Base-by-base conservation (phyloP, 345 rosid species). In the Aquilaria yunnanensis region DNA sequence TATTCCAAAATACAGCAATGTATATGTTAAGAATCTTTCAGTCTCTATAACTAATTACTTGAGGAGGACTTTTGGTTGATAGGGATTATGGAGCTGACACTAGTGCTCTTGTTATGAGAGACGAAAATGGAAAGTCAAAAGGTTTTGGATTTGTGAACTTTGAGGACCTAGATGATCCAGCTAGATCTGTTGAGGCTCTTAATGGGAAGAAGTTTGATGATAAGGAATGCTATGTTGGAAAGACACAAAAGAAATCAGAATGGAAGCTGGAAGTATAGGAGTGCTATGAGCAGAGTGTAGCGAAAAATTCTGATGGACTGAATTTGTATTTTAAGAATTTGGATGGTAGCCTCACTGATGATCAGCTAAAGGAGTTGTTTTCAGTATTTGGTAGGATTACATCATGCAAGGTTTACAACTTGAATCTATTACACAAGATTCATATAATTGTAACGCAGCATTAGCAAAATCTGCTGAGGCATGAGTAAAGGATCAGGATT, bases 91-190 rank as follows among this genome's bases (percentile, higher is more conserved):
- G 96, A 63, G 33, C 64, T 14, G 83, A 82, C 34, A 86, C 89
- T 14, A 89, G 96, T 69, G 74, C 77, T 64, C 93, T 83, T 43
- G 78, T 86, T 62, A 89, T 86, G 90, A 83, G 90, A 56, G 96
- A 87, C 67, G 90, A 72, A 10, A 90, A 84, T 55, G 96, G 97
- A 10, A 89, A 92, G 66, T 79, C 96, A 4, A 87, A 71, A 70
- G 81, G 98, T 72, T 88, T 93, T 83, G 98, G 98, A 57, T 93
- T 90, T 78, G 90, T 93, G 59, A 93, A 93, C 77, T 93, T 87
- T 76, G 96, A 90, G 66, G 78, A 80, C 77, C 67, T 82, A 12
- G 96, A 90, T 63, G 97, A 84, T 83, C 97, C 98, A 70, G 90
- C 89, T 56, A 78, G 68, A 61, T 85, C 98, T 67, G 97, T 88